A percentile compares a stretch with the other conserved stretches of the same genome.
phyloP scores from a whole-genome alignment of 129 eudicot genomes.

The Ambrosia artemisiifolia region DNA sequence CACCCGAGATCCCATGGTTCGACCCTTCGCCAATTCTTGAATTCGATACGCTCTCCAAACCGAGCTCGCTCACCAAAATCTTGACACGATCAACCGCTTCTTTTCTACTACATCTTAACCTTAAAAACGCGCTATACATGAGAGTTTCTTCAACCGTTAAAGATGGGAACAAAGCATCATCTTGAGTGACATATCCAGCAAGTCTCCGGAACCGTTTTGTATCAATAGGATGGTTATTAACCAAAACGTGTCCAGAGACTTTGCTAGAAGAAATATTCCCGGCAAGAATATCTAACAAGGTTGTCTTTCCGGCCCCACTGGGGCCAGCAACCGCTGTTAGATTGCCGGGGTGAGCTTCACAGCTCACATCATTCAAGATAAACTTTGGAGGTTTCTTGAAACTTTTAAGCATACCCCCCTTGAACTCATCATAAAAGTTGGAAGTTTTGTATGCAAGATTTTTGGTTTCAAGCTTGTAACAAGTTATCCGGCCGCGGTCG shows the following conservation, averaged over 20 bases:
- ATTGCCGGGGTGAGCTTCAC: conserved; percentile 64
- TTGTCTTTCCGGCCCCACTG: conserved; percentile 84
- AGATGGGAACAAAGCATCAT: conserved; percentile 73
- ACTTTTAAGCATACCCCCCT: conserved; percentile 28
- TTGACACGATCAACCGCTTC: conserved; percentile 49
- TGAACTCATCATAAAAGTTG: conserved; percentile 32
- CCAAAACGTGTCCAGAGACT: conserved; percentile 63
- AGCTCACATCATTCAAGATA: conserved; percentile 58
- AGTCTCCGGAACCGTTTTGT: conserved; percentile 42
- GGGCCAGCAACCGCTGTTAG: conserved; percentile 82
- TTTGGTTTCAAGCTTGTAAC: conserved; percentile 56
- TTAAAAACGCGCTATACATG: conserved; percentile 64
- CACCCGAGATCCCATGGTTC: conserved; percentile 79
- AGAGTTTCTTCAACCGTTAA: conserved; percentile 90
- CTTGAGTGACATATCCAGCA: conserved; percentile 84
- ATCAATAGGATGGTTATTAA: conserved; percentile 49
- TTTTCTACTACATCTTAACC: conserved; percentile 52
- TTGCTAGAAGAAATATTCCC: conserved; percentile 47
- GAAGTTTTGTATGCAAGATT: conserved; percentile 48
- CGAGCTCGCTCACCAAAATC: conserved; percentile 63
- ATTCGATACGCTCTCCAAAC: conserved; percentile 54
- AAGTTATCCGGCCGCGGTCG: conserved; percentile 20
- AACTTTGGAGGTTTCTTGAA: conserved; percentile 41
- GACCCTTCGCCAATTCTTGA: conserved; percentile 67
- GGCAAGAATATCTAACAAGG: conserved; percentile 65